phyloP scores from a whole-genome alignment of 208 protist species.

The Willaertia magna region DNA sequence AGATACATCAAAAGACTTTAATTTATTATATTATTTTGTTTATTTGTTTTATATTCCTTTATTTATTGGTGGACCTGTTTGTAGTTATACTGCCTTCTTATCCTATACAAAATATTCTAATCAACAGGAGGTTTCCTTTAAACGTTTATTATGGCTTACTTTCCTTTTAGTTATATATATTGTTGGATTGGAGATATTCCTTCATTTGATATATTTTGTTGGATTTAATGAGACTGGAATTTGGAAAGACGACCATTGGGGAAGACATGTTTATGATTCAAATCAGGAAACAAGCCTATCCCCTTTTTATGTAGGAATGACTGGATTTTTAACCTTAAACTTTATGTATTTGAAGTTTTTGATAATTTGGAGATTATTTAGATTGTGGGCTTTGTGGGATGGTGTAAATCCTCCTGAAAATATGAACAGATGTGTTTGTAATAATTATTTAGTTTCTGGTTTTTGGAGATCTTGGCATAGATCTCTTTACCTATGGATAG shows the following conservation, averaged over 20 bases:
- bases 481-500: slow-evolving; percentile 75
- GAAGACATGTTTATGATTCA: background rate
- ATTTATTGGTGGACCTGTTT: slow-evolving; percentile 70
- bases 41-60: slow-evolving; percentile 70
- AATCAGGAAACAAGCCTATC: too few species aligned
- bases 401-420: slow-evolving; percentile 68
- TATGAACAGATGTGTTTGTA: slow-evolving; percentile 65
- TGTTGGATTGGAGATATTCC: slow-evolving; percentile 19
- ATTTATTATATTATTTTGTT: slow-evolving; percentile 52
- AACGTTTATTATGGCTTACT: slow-evolving; percentile 26
- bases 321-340: slow-evolving; percentile 42
- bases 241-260: slow-evolving; percentile 17
- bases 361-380: slow-evolving; percentile 70
- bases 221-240: slow-evolving; percentile 28
- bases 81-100: slow-evolving; percentile 66
- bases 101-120: slow-evolving; percentile 42
- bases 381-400: slow-evolving; percentile 55
- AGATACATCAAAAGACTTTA: slow-evolving; percentile 41
- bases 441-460: slow-evolving; percentile 57
- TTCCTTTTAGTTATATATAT: slow-evolving; percentile 28
- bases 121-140: slow-evolving; percentile 28
- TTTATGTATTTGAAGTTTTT: slow-evolving; percentile 79
- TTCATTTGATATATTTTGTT: slow-evolving; percentile 41
- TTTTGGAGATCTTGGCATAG: slow-evolving; percentile 83
- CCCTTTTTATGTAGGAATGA: background rate